Conservation (phyloP, 352 stramenopile species). For the Phytophthora podocarpi region DNA sequence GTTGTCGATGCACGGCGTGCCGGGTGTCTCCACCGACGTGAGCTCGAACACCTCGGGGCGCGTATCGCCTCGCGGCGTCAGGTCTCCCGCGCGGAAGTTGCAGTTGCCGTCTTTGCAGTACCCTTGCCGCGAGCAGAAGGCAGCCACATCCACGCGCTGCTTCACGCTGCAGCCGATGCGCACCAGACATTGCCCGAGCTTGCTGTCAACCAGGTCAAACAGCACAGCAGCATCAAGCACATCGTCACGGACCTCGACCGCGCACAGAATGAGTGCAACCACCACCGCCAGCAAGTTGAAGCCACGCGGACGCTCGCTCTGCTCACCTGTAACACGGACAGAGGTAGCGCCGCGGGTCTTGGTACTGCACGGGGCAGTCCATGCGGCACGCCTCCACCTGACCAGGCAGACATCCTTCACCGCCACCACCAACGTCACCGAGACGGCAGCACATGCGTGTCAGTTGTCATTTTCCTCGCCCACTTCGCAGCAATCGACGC, state of each 20-base stretch:
- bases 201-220: no score
- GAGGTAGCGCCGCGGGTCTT: slow-evolving; percentile 56
- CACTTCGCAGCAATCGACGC: no score
- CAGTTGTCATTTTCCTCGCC: slow-evolving; percentile 7
- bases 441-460: neutral
- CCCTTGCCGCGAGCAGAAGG: slow-evolving; percentile 71
- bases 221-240: slow-evolving; percentile 1
- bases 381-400: slow-evolving; percentile 58
- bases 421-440: neutral
- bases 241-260: slow-evolving; percentile 13
- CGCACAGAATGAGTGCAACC: slow-evolving; percentile 3
- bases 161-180: slow-evolving; percentile 65
- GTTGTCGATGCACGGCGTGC: slow-evolving; percentile 66
- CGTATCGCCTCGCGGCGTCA: slow-evolving; percentile 55
- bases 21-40: slow-evolving; percentile 54
- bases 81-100: slow-evolving; percentile 61
- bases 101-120: slow-evolving; percentile 88
- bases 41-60: slow-evolving; percentile 67
- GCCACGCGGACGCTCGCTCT: no score
- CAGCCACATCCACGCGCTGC: slow-evolving; percentile 66
- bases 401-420: slow-evolving; percentile 52
- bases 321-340: slow-evolving; percentile 82
- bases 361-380: slow-evolving; percentile 58
- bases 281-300: neutral
- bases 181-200: slow-evolving; percentile 67